phyloP scores from a whole-genome alignment of 1,139 yeast genomes.

The Magnusiomyces paraingens region DNA sequence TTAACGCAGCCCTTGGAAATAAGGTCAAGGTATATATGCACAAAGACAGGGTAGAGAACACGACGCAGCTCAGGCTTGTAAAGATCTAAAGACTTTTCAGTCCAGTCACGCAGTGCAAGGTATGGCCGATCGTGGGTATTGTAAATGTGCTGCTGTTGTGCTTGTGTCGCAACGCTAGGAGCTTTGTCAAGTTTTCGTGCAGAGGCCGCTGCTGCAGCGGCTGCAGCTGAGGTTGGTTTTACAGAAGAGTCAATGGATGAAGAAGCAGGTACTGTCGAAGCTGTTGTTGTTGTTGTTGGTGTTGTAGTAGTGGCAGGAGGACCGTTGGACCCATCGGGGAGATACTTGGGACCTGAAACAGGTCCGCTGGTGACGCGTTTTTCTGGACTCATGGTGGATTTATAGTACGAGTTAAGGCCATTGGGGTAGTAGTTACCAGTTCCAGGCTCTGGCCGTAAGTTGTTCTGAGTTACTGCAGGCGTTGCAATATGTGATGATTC shows the following conservation, averaged over 20 bases:
- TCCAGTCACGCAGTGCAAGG: constrained; percentile 77
- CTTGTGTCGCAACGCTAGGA: background rate
- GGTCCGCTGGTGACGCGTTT: background rate
- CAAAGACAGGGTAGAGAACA: constrained; percentile 81
- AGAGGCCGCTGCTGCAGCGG: constrained; percentile 58
- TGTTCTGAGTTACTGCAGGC: constrained; percentile 34
- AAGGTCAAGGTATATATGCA: constrained; percentile 78
- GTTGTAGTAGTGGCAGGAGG: background rate
- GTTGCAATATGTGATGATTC: constrained; percentile 74
- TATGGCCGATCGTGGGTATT: constrained; percentile 49
- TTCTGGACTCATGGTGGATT: background rate
- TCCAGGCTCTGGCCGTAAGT: constrained; percentile 1
- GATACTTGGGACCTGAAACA: constrained; percentile 3
- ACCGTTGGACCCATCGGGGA: background rate
- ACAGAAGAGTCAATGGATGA: too few species aligned
- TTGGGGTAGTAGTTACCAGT: background rate
- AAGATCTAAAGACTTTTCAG: constrained; percentile 82
- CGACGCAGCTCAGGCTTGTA: constrained; percentile 85
- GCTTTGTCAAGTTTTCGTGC: constrained; percentile 37
- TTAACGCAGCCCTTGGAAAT: constrained; percentile 53
- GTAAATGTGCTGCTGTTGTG: constrained; percentile 1
- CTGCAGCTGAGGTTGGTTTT: constrained; percentile 18
- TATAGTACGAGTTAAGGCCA: constrained; percentile 1
- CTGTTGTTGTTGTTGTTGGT: background rate
- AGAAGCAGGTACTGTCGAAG: background rate